Base-by-base conservation (phyloP, 345 rosid species). In the Pistacia integerrima region DNA sequence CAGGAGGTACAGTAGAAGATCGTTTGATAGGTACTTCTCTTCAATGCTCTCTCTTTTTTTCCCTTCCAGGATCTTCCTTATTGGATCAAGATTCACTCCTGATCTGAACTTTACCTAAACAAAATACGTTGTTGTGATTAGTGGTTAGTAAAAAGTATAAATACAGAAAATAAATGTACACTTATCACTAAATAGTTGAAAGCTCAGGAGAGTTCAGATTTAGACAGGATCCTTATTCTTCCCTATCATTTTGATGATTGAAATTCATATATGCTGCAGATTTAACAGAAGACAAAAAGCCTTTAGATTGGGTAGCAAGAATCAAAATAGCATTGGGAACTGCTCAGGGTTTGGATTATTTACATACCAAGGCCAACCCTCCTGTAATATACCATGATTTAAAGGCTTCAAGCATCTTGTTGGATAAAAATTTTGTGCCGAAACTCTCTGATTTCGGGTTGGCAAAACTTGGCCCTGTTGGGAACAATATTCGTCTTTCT, bases 391-490 rank as follows among this genome's bases (percentile, higher is more conserved):
- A 85, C 56, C 82, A 94, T 28, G 92, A 93, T 72, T 73, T 93
- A 20, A 93, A 91, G 79, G 82, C 94, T 38, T 78, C 94, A 38
- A 91, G 86, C 79, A 82, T 93, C 16, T 82, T 93, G 76, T 76
- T 93, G 74, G 91, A 84, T 57, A 85, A 79, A 63, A 77, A 90
- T 7, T 77, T 77, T 13, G 70, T 72, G 36, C 85, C 96, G 8
- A 88, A 88, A 74, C 88, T 93, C 49, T 86, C 90, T 5, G 93
- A 91, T 80, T 85, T 84, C 49, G 97, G 97, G 41, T 79, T 88
- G 25, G 85, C 81, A n/a, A 88, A 82, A 79, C 83, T 93, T 59
- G 82, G 88, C 5, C 84, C 86, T 68, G 63, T 70, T 0, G 82
- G 87, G 35, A 88, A 88, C 66, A 88, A 72, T 25, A 78, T 77